Evolutionary conservation across 495 filamentous ascomycete genomes (phyloP), one percentile per base, ranked within the genome.

Genomic region (Lindgomyces ingoldianus): DNA sequence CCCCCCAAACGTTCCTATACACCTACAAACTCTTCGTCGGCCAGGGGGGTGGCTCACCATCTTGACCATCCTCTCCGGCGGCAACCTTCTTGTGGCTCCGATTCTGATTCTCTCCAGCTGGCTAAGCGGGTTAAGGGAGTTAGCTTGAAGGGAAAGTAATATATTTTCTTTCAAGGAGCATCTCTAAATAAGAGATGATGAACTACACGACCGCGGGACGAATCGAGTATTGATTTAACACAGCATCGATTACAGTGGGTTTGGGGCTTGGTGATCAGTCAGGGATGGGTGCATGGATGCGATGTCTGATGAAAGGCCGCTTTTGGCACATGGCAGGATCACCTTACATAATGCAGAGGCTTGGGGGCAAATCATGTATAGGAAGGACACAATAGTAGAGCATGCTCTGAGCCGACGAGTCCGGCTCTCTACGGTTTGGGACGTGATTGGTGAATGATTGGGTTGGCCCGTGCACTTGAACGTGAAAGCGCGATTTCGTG

Each of bases 61-160:
- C 44, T 22, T 78, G 74, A 12, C 45, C 45, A 42, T 26, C 47
- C 21, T 44, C 53, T 55, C 9, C 51, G 53, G 26, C 58, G 41
- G 22, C 41, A 39, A 29, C 46, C 57, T 21, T 60, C 62, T 19
- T 24, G 44, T 62, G 76, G 73, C 62, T 80, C 29, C 30, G 57
- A 57, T 39, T 55, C 64, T 33, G 57, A 63, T 65, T 39, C 72
- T 33, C 89, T 90, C 83, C 87, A 87, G 73, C 89, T 96, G 91
- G 87, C 93, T 96, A 97, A 97, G 87, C 88, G 91, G 83, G 89
- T 97, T 82, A 92, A 93, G 88, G 89, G 90, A 84, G 86, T 96
- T 91, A 96, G 91, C 85, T 82, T 97, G 85, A 92, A 48, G 44
- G 62, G 55, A 22, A 48, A 49, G 27, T 57, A 57, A 24, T 33